Evolutionary conservation across 257 asterid species (phyloP), one percentile per base, ranked within the genome.

Genomic region (Galeopsis tetrahit): DNA sequence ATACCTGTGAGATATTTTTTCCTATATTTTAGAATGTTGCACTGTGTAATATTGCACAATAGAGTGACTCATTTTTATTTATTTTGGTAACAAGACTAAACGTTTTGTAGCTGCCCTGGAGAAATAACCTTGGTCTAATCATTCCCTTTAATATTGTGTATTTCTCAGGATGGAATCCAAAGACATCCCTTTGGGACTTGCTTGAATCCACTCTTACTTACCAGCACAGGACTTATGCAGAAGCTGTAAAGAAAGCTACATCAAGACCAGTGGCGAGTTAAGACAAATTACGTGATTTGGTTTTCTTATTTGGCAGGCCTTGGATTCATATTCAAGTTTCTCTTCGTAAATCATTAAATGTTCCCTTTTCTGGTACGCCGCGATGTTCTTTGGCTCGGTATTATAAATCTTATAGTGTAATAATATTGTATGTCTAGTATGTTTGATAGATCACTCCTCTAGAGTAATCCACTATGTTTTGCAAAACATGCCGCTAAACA

Each of bases 181-280:
- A 89, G 83, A 89, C 96, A 13, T 85, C 96, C 1, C 89, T 89
- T 3, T 89, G 89, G 87, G 93, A 89, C 83, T 71, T 89, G 85
- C 93, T 89, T 1, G 96, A 89, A 68, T 87, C 93, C 31, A 89
- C 91, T 56, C 89, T 89, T 52, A 89, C 96, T 2, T 89, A 89
- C 87, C 96, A 89, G 78, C 96, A 85, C 83, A 79, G 83, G 85
- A 89, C 93, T n/a, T 89, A 89, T 13, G 92, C 96, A 3, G 93
- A 86, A 77, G 96, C 93, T 28, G 49, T 87, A 46, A 89, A 85
- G 88, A 79, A 83, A 72, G 88, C 93, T 32, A 87, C 85, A 67
- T 87, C 91, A 70, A 82, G 83, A 77, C 72, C 96, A 2, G 67
- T 75, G 33, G 85, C 85, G 33, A 89, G 71, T 62, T 89, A 57